A percentile compares a stretch with the other conserved stretches of the same genome.
Evolutionary conservation across 768 basidiomycete species (phyloP).

Genomic region (Boletus edulis): DNA sequence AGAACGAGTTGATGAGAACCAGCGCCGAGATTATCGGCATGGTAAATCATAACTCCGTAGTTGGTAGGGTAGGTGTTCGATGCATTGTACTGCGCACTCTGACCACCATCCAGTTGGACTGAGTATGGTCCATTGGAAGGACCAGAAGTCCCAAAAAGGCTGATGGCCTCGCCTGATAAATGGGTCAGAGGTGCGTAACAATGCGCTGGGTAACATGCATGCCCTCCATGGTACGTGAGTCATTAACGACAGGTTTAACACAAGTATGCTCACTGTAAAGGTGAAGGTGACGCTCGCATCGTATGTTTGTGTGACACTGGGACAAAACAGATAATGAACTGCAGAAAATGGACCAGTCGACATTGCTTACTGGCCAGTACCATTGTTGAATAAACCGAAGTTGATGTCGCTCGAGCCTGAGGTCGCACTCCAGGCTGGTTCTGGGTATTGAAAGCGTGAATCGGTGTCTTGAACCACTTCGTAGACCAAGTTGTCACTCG

Average conservation of each 20-base stretch:
- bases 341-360: not conserved
- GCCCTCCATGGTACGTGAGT: conserved; percentile 21
- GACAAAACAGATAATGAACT: not conserved
- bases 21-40: conserved; percentile 38
- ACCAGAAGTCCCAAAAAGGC: conserved; percentile 43
- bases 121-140: conserved; percentile 35
- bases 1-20: conserved; percentile 36
- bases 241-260: not conserved
- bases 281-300: conserved; percentile 36
- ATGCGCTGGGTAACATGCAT: not conserved
- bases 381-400: conserved; percentile 38
- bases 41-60: conserved; percentile 34
- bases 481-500: conserved; percentile 7
- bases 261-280: conserved; percentile 36
- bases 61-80: conserved; percentile 15
- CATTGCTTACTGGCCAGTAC: conserved; percentile 40
- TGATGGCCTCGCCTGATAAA: conserved; percentile 39
- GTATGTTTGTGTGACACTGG: conserved; percentile 35
- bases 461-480: conserved; percentile 37
- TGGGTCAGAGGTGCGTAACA: not conserved
- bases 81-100: conserved; percentile 18
- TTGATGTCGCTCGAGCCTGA: conserved; percentile 23
- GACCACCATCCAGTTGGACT: conserved; percentile 36
- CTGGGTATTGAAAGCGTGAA: conserved; percentile 38
- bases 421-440: conserved; percentile 35